Base-by-base conservation (phyloP, 176 grass and related monocot species). In the Oryza officinalis region DNA sequence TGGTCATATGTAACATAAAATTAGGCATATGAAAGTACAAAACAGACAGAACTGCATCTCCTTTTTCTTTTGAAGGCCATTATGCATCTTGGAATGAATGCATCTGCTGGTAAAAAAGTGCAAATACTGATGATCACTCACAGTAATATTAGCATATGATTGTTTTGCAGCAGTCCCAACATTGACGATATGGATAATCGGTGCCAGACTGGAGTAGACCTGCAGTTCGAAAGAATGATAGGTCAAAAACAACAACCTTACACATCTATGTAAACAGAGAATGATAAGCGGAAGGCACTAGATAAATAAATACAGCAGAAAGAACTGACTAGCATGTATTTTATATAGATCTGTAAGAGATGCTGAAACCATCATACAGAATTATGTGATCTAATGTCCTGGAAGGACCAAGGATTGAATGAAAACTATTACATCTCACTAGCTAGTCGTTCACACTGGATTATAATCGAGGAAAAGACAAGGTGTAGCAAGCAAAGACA, bases 121-220 rank as follows among this genome's bases (percentile, higher is more conserved):
- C 23, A 82, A 38, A 84, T 65, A 35, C 73, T 78, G 27, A 78
- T 74, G 40, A 86, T 44, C 81, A 83, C 89, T 79, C 84, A 97
- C 94, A 73, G 87, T 94, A 74, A 97, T 47, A 61, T 97, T 97
- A 77, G 92, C 92, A 88, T 89, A 85, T 38, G 94, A 97, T 87
- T 97, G 86, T 88, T 64, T 87, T 80, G 87, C 46, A 63, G 87
- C 70, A 27, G 78, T 88, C n/a, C 86, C 76, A 17, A 94, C 73
- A 66, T 94, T 92, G 17, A 92, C 94, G 82, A 97, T 86, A 83
- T 97, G 87, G 77, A 97, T 80, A 74, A 94, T 77, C 27, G 94
- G 90, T 75, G 86, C 87, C 77, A 97, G 72, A 79, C 92, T 97
- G 30, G 92, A 84, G 87, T 94, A 94, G 66, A 88, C 94, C 94